phyloP scores from a whole-genome alignment of 148 eudicot species.

The Dysphania ambrosioides region DNA sequence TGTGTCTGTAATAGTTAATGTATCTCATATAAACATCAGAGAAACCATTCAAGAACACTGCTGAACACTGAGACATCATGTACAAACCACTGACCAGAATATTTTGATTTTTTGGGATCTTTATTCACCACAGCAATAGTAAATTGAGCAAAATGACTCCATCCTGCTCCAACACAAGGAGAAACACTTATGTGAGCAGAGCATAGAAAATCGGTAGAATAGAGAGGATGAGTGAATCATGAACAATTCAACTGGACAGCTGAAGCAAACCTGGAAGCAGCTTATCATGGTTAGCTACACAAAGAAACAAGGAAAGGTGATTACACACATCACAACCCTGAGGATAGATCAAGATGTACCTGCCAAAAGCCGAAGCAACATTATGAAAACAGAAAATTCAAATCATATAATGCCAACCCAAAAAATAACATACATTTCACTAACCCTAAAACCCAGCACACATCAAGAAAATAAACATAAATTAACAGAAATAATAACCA shows the following conservation, averaged over 20 bases:
- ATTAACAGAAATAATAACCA: not conserved
- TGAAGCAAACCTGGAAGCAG: slow-evolving; percentile 74
- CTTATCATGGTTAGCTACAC: slow-evolving; percentile 92
- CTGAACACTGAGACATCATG: not conserved
- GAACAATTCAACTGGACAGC: not conserved
- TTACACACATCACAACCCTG: slow-evolving; percentile 97
- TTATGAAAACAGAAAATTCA: not conserved
- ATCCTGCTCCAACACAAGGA: slow-evolving; percentile 42
- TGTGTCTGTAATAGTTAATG: slow-evolving; percentile 48
- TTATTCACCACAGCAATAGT: slow-evolving; percentile 91
- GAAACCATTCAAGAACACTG: not conserved
- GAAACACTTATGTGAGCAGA: not conserved
- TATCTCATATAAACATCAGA: slow-evolving; percentile 12
- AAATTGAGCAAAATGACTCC: slow-evolving; percentile 97
- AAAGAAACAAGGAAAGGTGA: slow-evolving; percentile 88
- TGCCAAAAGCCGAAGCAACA: slow-evolving; percentile 32
- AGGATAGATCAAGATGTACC: slow-evolving; percentile 94
- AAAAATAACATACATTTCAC: not conserved
- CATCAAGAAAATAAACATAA: not conserved
- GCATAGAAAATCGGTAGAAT: slow-evolving; percentile 3
- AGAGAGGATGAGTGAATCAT: not conserved
- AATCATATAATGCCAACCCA: not conserved
- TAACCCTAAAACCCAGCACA: not conserved
- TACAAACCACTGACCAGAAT: slow-evolving; percentile 55
- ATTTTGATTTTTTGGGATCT: slow-evolving; percentile 83